Conservation (phyloP, 2,329 filamentous ascomycete genomes). For the Tolypocladium tundrense region DNA sequence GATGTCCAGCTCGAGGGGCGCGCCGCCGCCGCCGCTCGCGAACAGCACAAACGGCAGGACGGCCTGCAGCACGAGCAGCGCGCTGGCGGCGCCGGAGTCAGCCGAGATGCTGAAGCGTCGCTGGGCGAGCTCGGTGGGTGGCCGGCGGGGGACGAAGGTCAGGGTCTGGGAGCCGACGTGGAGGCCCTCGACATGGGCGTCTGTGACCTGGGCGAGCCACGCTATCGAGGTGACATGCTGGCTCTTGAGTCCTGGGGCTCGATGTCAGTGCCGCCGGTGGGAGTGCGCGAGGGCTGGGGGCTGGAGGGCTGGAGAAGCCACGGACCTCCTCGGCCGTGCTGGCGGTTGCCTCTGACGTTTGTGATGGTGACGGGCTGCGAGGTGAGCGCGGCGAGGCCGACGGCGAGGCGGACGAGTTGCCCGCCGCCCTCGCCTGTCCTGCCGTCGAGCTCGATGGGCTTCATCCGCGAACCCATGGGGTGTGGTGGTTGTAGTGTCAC, state of each 20-base stretch:
- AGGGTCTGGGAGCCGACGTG: slow-evolving; percentile 38
- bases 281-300: neutral
- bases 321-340: slow-evolving; percentile 15
- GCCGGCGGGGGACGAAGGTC: slow-evolving; percentile 32
- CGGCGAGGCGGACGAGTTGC: slow-evolving; percentile 47
- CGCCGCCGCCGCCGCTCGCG: slow-evolving; percentile 29
- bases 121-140: slow-evolving; percentile 26
- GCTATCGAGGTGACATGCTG: slow-evolving; percentile 49
- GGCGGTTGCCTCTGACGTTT: slow-evolving; percentile 46
- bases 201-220: slow-evolving; percentile 41
- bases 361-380: slow-evolving; percentile 41
- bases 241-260: slow-evolving; percentile 41
- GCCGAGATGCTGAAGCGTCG: slow-evolving; percentile 39
- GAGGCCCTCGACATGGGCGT: slow-evolving; percentile 39
- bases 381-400: slow-evolving; percentile 45
- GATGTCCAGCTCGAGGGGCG: slow-evolving; percentile 39
- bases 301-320: neutral
- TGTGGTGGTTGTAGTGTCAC: no score
- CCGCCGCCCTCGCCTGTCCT: slow-evolving; percentile 51
- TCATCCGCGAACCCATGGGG: slow-evolving; percentile 9
- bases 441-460: slow-evolving; percentile 41
- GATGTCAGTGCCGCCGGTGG: neutral
- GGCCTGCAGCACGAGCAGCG: slow-evolving; percentile 49
- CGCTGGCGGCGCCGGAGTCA: slow-evolving; percentile 40
- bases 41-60: slow-evolving; percentile 50